Evolutionary conservation across 768 basidiomycete genomes (phyloP).

Genomic region (Leccinellum luteum): DNA sequence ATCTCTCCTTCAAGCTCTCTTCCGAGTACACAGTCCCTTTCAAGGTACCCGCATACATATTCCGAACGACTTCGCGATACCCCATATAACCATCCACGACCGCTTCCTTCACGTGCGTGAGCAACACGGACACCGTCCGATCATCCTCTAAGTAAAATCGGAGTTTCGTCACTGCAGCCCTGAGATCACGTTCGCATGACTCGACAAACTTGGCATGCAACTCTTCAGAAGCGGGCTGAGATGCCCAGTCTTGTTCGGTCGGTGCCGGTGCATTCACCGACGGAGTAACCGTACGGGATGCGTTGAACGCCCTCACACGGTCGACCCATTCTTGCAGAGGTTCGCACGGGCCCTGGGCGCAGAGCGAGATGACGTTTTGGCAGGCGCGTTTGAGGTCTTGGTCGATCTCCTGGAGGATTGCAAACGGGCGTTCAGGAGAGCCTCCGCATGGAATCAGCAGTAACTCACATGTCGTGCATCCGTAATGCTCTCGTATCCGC

Average conservation of each 20-base stretch:
- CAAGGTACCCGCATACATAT: constrained; percentile 41
- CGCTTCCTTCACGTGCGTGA: constrained; percentile 73
- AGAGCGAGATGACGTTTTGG: constrained; percentile 74
- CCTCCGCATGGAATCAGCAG: not conserved
- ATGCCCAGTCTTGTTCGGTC: constrained; percentile 46
- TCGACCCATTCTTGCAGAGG: constrained; percentile 66
- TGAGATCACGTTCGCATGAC: constrained; percentile 54
- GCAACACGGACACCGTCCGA: constrained; percentile 71
- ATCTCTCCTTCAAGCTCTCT: constrained; percentile 37
- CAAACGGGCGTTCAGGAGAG: not conserved
- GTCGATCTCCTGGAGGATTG: constrained; percentile 71
- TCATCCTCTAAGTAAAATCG: constrained; percentile 79
- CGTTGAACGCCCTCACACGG: constrained; percentile 39
- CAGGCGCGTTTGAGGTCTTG: constrained; percentile 80
- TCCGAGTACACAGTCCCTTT: constrained; percentile 34
- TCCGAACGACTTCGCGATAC: constrained; percentile 64
- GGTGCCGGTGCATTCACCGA: constrained; percentile 17
- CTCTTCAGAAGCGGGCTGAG: constrained; percentile 45
- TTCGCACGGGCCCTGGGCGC: constrained; percentile 53
- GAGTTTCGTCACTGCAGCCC: constrained; percentile 54
- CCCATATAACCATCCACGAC: constrained; percentile 72
- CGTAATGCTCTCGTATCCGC: constrained; percentile 56
- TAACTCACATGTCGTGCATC: constrained; percentile 69
- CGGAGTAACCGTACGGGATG: constrained; percentile 18
- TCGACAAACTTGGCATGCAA: constrained; percentile 55